Evolutionary conservation across 2,329 filamentous ascomycete species (phyloP).

Genomic region (Monilinia fructicola): DNA sequence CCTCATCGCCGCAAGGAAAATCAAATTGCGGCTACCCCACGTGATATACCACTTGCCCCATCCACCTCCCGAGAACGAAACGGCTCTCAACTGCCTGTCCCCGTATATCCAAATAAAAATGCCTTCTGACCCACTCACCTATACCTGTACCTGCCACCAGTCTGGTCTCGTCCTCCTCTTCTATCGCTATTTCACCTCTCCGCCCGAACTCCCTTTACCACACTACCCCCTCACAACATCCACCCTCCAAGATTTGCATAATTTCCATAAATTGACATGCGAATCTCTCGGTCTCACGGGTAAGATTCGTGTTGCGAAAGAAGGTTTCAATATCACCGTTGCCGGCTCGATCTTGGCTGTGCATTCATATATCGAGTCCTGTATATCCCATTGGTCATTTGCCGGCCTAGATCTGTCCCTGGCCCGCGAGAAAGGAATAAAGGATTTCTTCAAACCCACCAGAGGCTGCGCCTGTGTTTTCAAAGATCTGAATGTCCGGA

Average conservation of each 20-base stretch:
- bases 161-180: slow-evolving; percentile 39
- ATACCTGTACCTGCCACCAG: slow-evolving; percentile 36
- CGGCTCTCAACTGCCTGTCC: not conserved
- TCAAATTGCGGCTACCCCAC: not conserved
- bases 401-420: slow-evolving; percentile 29
- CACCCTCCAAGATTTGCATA: slow-evolving; percentile 26
- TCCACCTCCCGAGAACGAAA: not conserved
- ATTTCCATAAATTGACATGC: slow-evolving; percentile 34
- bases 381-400: slow-evolving; percentile 39
- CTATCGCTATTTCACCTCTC: slow-evolving; percentile 40
- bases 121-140: slow-evolving; percentile 39
- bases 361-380: slow-evolving; percentile 35
- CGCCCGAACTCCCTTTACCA: slow-evolving; percentile 30
- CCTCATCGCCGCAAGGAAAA: not conserved
- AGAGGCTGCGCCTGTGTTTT: slow-evolving; percentile 39
- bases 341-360: slow-evolving; percentile 34
- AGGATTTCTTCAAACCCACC: slow-evolving; percentile 38
- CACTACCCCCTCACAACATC: slow-evolving; percentile 22
- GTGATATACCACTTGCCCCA: not conserved
- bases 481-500: slow-evolving; percentile 30
- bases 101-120: slow-evolving; percentile 1
- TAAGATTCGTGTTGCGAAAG: slow-evolving; percentile 38
- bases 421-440: slow-evolving; percentile 18
- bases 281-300: slow-evolving; percentile 32
- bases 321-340: slow-evolving; percentile 41